A percentile compares a stretch with the other conserved stretches of the same genome.
phyloP scores from a whole-genome alignment of 1,139 yeast genomes.

The Geotrichum restrictum region DNA sequence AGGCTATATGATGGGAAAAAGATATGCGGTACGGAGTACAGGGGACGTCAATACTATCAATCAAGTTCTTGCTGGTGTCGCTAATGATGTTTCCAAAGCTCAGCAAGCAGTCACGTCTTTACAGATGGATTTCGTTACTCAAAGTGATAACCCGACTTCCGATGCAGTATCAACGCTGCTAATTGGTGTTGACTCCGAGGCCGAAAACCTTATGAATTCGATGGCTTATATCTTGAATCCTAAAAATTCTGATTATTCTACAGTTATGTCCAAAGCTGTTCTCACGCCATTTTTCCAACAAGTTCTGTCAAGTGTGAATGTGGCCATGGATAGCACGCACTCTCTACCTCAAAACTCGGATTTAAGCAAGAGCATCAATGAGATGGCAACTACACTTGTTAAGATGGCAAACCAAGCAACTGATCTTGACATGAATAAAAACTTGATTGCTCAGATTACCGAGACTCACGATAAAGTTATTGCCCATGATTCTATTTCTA shows the following conservation, averaged over 20 bases:
- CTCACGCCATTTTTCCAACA: conserved; percentile 36
- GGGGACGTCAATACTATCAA: background rate
- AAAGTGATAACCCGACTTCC: conserved; percentile 26
- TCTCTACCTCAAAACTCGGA: conserved; percentile 27
- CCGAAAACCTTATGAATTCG: conserved; percentile 32
- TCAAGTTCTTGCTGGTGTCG: conserved; percentile 16
- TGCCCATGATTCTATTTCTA: conserved; percentile 1
- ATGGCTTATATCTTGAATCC: conserved; percentile 29
- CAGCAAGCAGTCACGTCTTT: conserved; percentile 14
- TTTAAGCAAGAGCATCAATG: conserved; percentile 19
- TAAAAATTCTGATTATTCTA: conserved; percentile 31
- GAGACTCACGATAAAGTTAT: conserved; percentile 3
- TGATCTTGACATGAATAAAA: conserved; percentile 5
- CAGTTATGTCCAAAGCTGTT: conserved; percentile 28
- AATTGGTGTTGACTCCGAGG: conserved; percentile 35
- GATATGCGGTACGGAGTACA: background rate
- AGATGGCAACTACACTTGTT: conserved; percentile 6
- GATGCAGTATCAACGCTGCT: conserved; percentile 28
- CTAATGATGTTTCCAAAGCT: conserved; percentile 17
- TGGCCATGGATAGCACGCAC: conserved; percentile 30
- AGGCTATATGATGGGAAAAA: background rate
- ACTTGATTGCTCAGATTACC: conserved; percentile 7
- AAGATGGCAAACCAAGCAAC: conserved; percentile 9
- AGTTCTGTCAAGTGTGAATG: conserved; percentile 37
- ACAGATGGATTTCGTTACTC: conserved; percentile 12